Evolutionary conservation across 257 asterid genomes (phyloP), one percentile per base, ranked within the genome.

Genomic region (Misopates orontium): DNA sequence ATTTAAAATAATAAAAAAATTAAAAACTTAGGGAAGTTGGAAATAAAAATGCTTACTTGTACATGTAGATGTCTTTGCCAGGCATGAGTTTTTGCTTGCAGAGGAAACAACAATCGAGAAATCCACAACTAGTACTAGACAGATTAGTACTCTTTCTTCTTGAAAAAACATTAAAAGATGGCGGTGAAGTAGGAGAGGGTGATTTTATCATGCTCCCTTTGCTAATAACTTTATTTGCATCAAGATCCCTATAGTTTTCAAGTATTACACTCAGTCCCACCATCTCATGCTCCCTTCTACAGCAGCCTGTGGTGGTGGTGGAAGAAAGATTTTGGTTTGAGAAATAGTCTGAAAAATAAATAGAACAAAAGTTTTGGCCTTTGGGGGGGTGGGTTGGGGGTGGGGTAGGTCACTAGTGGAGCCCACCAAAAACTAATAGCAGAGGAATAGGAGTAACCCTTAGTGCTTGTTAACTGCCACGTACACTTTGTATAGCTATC

Each of bases 231-330:
- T 85, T 65, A 8, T 69, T 65, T 8, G 69, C 72, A 8, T 57
- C 56, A 7, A 63, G 72, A 36, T 78, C 85, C 62, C 50, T 69
- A 63, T 42, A 62, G 23, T 72, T 81, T 70, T 88, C 98, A 10
- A 91, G 80, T 59, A 91, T 83, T 57, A 91, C 87, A 70, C 97
- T 91, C 20, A 91, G 88, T 10, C 98, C 98, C 75, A 89, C 97
- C 97, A 89, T 85, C 79, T 80, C 87, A 80, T 82, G 65, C 19
- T 54, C 70, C 71, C 28, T 58, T 71, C 53, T 21, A 9, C 17
- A 4, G 24, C 58, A 24, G 66, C 25, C 19, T 7, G 20, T 39
- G 68, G 72, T 31, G 77, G 60, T 20, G 60, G 63, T 4, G 60
- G 50, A 17, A 53, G 44, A 31, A 28, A 28, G 6, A 15, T 47